Percentiles rank a stretch among this genome's conserved stretches.
Conservation (phyloP, 768 basidiomycete species). For the Rhodotorula taiwanensis region DNA sequence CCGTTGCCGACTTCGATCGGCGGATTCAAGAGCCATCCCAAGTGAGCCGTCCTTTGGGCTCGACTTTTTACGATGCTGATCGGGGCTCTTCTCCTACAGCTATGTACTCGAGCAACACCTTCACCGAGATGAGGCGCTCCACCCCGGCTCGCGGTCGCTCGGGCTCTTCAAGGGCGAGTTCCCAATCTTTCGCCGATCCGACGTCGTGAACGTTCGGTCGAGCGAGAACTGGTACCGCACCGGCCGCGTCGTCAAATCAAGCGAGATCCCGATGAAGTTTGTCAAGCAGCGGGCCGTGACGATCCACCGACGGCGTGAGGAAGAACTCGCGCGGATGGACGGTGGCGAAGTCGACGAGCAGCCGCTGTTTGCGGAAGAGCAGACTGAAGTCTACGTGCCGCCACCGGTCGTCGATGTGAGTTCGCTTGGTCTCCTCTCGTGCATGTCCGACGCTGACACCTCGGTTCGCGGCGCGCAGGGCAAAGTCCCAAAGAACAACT, state of each 20-base stretch:
- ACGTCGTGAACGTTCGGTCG: constrained; percentile 78
- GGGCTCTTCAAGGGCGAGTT: constrained; percentile 83
- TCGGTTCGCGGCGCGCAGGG: constrained; percentile 56
- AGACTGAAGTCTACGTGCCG: constrained; percentile 75
- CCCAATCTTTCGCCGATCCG: constrained; percentile 76
- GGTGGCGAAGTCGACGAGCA: constrained; percentile 62
- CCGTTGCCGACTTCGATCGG: constrained; percentile 85
- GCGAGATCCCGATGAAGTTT: constrained; percentile 80
- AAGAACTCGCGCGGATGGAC: constrained; percentile 55
- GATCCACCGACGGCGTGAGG: constrained; percentile 65
- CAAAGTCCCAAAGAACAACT: constrained; percentile 85
- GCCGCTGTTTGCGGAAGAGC: constrained; percentile 72
- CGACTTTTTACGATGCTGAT: constrained; percentile 1
- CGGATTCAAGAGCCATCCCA: constrained; percentile 92
- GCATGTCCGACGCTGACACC: neutral
- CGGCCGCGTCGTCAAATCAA: constrained; percentile 62
- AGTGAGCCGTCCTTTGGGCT: constrained; percentile 52
- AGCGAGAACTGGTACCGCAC: constrained; percentile 91
- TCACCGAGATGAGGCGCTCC: constrained; percentile 75
- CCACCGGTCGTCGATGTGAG: constrained; percentile 76
- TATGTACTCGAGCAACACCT: constrained; percentile 82
- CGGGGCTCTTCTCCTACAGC: constrained; percentile 46
- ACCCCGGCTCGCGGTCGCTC: constrained; percentile 64
- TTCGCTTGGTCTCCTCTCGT: constrained; percentile 22
- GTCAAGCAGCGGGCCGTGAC: constrained; percentile 80